Conservation (phyloP, 768 basidiomycete genomes). For the Rubroboletus satanas region DNA sequence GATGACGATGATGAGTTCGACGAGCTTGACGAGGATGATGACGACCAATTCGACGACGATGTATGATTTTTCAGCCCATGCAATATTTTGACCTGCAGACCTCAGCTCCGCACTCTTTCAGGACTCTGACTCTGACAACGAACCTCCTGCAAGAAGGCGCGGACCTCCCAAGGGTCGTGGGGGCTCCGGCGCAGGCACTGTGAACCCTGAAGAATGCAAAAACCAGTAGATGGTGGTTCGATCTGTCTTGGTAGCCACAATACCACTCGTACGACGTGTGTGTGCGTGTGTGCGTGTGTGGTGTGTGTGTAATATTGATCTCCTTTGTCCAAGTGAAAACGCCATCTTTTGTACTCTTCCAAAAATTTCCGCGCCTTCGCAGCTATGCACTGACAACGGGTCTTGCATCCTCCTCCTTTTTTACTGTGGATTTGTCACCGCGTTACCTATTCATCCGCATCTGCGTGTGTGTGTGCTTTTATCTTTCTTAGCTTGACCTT, state of each 20-base stretch:
- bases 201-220: constrained; percentile 83
- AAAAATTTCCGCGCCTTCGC: no score
- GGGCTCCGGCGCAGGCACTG: constrained; percentile 37
- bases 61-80: constrained; percentile 34
- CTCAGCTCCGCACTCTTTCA: constrained; percentile 28
- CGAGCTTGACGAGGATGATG: constrained; percentile 49
- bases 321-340: constrained; percentile 5
- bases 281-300: constrained; percentile 11
- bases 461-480: no score
- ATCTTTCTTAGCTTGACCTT: no score
- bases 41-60: constrained; percentile 58
- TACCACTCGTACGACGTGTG: constrained; percentile 17
- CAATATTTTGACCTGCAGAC: constrained; percentile 13
- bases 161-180: constrained; percentile 56
- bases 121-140: constrained; percentile 69
- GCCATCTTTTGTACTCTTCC: no score
- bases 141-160: constrained; percentile 56
- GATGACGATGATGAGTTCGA: constrained; percentile 60
- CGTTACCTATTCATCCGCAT: no score
- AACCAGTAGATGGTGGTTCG: constrained; percentile 58
- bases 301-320: constrained; percentile 13
- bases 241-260: constrained; percentile 12
- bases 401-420: no score
- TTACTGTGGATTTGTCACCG: no score
- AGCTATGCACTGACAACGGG: no score